phyloP scores from a whole-genome alignment of 805 yeast genomes.

The Wickerhamomyces canadensis region DNA sequence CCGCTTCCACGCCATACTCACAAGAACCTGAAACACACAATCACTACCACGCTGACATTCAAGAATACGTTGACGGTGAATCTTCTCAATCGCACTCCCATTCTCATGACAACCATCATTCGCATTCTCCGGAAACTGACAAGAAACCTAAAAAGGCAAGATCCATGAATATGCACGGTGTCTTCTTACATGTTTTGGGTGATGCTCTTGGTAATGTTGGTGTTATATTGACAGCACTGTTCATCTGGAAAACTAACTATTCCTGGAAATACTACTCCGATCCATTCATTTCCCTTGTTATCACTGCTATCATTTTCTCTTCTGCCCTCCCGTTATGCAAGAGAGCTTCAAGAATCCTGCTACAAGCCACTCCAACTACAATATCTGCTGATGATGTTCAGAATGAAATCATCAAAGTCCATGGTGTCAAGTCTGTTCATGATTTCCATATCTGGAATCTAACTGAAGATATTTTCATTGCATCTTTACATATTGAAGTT shows the following conservation, averaged over 20 bases:
- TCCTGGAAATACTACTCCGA: constrained; percentile 85
- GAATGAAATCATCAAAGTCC: constrained; percentile 57
- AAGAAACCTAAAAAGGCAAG: constrained; percentile 28
- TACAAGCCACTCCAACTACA: constrained; percentile 90
- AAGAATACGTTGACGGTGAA: constrained; percentile 10
- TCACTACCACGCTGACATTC: constrained; percentile 2
- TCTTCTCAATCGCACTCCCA: constrained; percentile 4
- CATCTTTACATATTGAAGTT: constrained; percentile 83
- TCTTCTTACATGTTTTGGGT: constrained; percentile 89
- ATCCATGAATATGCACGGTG: constrained; percentile 97
- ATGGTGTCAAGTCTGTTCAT: constrained; percentile 79
- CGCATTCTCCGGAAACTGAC: no score
- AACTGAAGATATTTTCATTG: constrained; percentile 80
- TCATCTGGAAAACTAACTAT: constrained; percentile 91
- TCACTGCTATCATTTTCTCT: constrained; percentile 83
- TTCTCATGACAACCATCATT: no score
- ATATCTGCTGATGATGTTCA: constrained; percentile 72
- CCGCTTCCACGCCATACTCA: constrained; percentile 7
- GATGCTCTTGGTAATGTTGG: constrained; percentile 96
- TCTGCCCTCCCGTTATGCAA: constrained; percentile 88
- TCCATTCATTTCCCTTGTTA: constrained; percentile 79
- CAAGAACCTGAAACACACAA: constrained; percentile 17
- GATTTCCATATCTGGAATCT: constrained; percentile 97
- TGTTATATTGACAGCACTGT: constrained; percentile 81
- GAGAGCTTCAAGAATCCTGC: constrained; percentile 76